Percentiles rank a stretch among this genome's conserved stretches.
Evolutionary conservation across 495 filamentous ascomycete genomes (phyloP).

Genomic region (Aspergillus bridgeri): DNA sequence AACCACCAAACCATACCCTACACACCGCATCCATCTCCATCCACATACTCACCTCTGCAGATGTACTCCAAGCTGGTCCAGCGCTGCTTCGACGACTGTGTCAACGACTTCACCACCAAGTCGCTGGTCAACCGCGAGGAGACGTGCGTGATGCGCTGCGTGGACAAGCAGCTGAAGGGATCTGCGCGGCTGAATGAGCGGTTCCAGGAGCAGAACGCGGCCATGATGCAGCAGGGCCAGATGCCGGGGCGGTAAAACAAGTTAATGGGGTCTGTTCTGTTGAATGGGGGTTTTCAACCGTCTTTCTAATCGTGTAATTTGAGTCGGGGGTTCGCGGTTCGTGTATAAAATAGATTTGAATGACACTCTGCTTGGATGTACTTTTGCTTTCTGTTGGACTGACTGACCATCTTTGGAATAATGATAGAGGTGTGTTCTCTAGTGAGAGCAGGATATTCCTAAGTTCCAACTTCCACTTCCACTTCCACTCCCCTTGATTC

Average conservation of each 20-base stretch:
- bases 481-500: no score
- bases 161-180: slow-evolving; percentile 89
- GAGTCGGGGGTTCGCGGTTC: slow-evolving; percentile 10
- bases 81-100: slow-evolving; percentile 92
- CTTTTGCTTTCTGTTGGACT: no score
- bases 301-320: slow-evolving; percentile 5
- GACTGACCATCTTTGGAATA: no score
- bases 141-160: slow-evolving; percentile 86
- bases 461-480: no score
- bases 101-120: slow-evolving; percentile 98
- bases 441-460: no score
- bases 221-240: slow-evolving; percentile 72
- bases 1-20: background rate
- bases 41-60: slow-evolving; percentile 43
- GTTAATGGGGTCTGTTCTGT: no score
- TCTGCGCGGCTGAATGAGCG: slow-evolving; percentile 81
- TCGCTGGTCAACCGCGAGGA: slow-evolving; percentile 81
- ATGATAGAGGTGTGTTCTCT: no score
- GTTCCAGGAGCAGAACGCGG: slow-evolving; percentile 91
- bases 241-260: slow-evolving; percentile 44
- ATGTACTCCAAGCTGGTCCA: slow-evolving; percentile 96
- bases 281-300: no score
- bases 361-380: slow-evolving; percentile 10
- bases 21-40: background rate
- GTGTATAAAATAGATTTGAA: slow-evolving; percentile 22